A percentile compares a stretch with the other conserved stretches of the same genome.
These are phyloP conservation scores for Paecilomyces sp. DNA, from an alignment of 2,329 filamentous ascomycete species.

Conservation along the genomic window DNA sequence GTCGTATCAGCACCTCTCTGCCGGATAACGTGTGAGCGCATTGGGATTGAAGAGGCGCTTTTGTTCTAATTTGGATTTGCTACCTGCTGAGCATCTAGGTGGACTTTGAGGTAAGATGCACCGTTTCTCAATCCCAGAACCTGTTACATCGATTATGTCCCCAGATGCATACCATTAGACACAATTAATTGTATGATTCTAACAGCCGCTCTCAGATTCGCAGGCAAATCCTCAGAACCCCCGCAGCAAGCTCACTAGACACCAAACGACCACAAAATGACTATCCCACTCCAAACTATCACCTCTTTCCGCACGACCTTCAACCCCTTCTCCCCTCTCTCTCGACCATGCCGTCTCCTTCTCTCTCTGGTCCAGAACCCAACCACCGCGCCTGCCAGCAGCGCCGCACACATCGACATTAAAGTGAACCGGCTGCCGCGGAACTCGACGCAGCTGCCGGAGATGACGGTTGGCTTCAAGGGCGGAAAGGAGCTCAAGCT, in stretches of 20 bases:
- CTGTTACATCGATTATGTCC: background rate
- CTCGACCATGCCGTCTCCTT: conserved; percentile 80
- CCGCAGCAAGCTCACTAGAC: background rate
- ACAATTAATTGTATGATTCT: background rate
- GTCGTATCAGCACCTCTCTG: background rate
- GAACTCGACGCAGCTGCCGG: conserved; percentile 59
- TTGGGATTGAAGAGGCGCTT: background rate
- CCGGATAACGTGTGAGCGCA: background rate
- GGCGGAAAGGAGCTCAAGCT: conserved; percentile 87
- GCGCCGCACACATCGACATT: conserved; percentile 68
- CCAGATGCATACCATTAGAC: background rate
- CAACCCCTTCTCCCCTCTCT: conserved; percentile 78
- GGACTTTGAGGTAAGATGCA: background rate
- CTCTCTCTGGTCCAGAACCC: conserved; percentile 78
- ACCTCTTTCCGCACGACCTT: conserved; percentile 80
- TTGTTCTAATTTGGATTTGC: background rate
- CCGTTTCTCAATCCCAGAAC: background rate
- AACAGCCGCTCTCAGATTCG: background rate
- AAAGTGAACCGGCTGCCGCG: conserved; percentile 69
- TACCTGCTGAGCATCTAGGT: background rate
- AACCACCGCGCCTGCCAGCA: conserved; percentile 69
- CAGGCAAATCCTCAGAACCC: background rate
- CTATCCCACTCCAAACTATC: conserved; percentile 35
- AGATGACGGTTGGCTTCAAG: conserved; percentile 79
- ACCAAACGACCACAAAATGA: conserved; percentile 16